These are phyloP conservation scores for Stereum hirsutum DNA, from an alignment of 1,284 basidiomycete genomes.

Conservation along the genomic window DNA sequence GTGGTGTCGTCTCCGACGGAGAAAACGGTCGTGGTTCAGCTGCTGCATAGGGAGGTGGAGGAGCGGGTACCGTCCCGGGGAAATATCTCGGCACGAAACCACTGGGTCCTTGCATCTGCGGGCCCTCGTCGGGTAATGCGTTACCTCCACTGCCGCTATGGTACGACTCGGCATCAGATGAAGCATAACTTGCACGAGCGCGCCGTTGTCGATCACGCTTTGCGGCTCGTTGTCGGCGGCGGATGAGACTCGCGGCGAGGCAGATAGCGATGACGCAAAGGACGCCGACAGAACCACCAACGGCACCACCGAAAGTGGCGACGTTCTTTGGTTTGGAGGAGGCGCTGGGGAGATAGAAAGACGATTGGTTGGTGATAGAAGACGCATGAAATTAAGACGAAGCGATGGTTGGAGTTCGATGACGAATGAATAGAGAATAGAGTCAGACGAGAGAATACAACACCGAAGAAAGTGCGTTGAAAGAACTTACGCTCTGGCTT, in stretches of 20 bases:
- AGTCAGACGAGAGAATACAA: background rate
- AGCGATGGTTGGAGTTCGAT: background rate
- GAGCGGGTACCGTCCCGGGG: conserved; percentile 33
- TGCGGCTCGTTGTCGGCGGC: conserved; percentile 32
- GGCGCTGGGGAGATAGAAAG: conserved; percentile 9
- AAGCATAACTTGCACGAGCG: conserved; percentile 8
- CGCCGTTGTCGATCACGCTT: conserved; percentile 30
- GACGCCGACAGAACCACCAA: conserved; percentile 42
- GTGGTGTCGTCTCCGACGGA: conserved; percentile 1
- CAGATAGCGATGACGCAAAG: conserved; percentile 35
- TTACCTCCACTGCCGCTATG: conserved; percentile 26
- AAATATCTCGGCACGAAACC: conserved; percentile 47
- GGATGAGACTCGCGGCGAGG: conserved; percentile 39
- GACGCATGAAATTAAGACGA: background rate
- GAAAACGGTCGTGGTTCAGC: background rate
- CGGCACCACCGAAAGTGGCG: conserved; percentile 42
- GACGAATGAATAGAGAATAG: background rate
- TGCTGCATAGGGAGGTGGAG: conserved; percentile 25
- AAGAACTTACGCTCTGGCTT: conserved; percentile 1
- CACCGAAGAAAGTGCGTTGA: conserved; percentile 6
- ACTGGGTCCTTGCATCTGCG: conserved; percentile 32
- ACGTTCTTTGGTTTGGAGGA: conserved; percentile 24
- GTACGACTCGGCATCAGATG: conserved; percentile 20
- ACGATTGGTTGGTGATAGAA: conserved; percentile 3
- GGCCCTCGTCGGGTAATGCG: conserved; percentile 35